Conservation (phyloP, 75 land plant genomes). For the Picea sitchensis region DNA sequence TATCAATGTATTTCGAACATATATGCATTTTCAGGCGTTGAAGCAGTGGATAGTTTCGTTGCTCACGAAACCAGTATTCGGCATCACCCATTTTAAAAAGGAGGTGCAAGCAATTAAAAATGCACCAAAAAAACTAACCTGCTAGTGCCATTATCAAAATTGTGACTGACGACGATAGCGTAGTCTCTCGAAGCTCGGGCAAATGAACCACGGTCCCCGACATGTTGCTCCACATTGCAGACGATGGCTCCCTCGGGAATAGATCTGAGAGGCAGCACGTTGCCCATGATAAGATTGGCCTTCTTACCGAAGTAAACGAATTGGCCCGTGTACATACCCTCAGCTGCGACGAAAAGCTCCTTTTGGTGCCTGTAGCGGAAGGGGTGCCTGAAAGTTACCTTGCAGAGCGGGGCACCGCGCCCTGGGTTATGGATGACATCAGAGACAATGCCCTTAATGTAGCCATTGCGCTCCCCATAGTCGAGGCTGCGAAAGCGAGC, state of each 20-base stretch:
- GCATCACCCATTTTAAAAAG: no score
- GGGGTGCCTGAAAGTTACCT: constrained; percentile 44
- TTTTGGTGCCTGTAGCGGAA: constrained; percentile 51
- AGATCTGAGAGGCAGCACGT: constrained; percentile 51
- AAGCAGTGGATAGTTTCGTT: no score
- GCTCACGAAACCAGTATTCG: no score
- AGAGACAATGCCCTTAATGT: no score
- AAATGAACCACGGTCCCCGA: constrained; percentile 40
- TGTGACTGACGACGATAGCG: constrained; percentile 48
- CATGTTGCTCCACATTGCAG: constrained; percentile 70
- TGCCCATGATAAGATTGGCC: constrained; percentile 51
- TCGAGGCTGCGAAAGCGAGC: constrained; percentile 42
- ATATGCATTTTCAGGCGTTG: no score
- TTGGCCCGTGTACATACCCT: constrained; percentile 47
- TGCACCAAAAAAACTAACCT: no score
- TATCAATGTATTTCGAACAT: no score
- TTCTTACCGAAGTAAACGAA: constrained; percentile 70
- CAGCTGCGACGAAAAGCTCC: constrained; percentile 51
- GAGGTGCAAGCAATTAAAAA: no score
- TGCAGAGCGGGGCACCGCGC: constrained; percentile 13
- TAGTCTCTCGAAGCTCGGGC: constrained; percentile 47
- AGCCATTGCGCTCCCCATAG: constrained; percentile 6
- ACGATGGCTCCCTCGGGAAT: constrained; percentile 54
- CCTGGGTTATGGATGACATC: no score
- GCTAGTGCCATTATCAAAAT: neutral